phyloP scores from a whole-genome alignment of 345 rosid species.

The Citrus unshiu region DNA sequence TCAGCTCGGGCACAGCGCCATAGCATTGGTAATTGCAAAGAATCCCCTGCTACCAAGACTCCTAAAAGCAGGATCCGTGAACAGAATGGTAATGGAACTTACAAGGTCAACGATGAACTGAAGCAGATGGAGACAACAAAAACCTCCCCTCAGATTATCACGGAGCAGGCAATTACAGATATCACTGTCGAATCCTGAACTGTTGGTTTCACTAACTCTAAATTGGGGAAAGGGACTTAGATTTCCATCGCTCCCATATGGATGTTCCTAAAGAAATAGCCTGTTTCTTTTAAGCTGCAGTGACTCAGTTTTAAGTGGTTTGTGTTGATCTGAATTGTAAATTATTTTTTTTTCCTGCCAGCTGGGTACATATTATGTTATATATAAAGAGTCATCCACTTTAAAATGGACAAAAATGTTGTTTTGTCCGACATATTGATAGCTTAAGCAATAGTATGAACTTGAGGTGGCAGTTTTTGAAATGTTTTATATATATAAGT shows the following conservation, averaged over 20 bases:
- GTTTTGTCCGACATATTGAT: conserved; percentile 10
- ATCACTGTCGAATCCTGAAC: conserved; percentile 41
- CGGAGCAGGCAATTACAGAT: conserved; percentile 23
- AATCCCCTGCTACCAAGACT: conserved; percentile 14
- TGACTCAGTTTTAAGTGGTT: conserved; percentile 22
- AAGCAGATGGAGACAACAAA: conserved; percentile 39
- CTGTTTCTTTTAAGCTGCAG: conserved; percentile 22
- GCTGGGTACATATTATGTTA: conserved; percentile 26
- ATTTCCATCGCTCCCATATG: conserved; percentile 16
- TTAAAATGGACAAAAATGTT: conserved; percentile 21
- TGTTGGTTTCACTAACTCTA: conserved; percentile 25
- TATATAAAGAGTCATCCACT: conserved; percentile 33
- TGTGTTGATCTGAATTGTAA: conserved; percentile 36
- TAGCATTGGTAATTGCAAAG: conserved; percentile 55
- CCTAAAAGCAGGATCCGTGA: conserved; percentile 28
- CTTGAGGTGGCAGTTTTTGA: neutral
- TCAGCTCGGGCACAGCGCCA: conserved; percentile 59
- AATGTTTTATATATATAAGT: neutral
- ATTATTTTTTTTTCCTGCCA: conserved; percentile 26
- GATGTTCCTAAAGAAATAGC: conserved; percentile 30
- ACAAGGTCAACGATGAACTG: conserved; percentile 39
- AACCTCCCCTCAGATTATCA: conserved; percentile 36
- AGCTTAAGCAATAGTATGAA: neutral
- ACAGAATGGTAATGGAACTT: conserved; percentile 36
- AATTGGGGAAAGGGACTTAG: conserved; percentile 20